phyloP scores from a whole-genome alignment of 371 early-diverging fungal species.

The Lichtheimia ornata region DNA sequence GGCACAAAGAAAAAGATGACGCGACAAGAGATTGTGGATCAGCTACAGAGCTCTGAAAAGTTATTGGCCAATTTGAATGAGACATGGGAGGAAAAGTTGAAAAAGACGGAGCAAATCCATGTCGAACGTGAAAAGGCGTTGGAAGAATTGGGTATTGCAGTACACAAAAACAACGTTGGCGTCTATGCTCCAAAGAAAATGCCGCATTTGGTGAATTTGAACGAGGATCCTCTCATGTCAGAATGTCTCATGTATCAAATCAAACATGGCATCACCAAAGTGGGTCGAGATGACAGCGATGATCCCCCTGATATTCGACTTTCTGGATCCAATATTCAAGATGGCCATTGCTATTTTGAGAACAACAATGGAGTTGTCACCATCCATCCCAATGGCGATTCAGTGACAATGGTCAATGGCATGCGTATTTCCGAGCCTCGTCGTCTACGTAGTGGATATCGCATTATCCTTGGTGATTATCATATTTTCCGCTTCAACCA shows the following conservation, averaged over 20 bases:
- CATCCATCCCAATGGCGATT: constrained; percentile 59
- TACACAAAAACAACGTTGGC: constrained; percentile 75
- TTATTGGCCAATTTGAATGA: constrained; percentile 80
- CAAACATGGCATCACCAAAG: constrained; percentile 73
- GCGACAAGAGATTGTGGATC: constrained; percentile 70
- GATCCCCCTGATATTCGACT: constrained; percentile 67
- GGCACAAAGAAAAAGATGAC: constrained; percentile 56
- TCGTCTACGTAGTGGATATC: constrained; percentile 72
- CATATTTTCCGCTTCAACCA: constrained; percentile 87
- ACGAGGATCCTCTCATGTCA: constrained; percentile 89
- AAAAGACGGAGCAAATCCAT: constrained; percentile 74
- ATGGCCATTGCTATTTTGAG: constrained; percentile 78
- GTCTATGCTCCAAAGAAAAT: constrained; percentile 79
- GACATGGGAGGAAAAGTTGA: constrained; percentile 85
- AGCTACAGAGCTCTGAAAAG: constrained; percentile 83
- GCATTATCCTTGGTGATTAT: constrained; percentile 79
- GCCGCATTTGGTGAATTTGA: constrained; percentile 88
- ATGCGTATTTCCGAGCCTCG: constrained; percentile 61
- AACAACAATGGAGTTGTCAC: constrained; percentile 64
- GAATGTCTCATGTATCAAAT: constrained; percentile 89
- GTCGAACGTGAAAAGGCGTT: constrained; percentile 72
- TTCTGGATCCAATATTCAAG: constrained; percentile 68
- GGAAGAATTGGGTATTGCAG: constrained; percentile 79
- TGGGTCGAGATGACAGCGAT: constrained; percentile 60
- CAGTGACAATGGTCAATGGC: constrained; percentile 82